phyloP scores from a whole-genome alignment of 768 basidiomycete genomes.

The Sutorius australiensis region DNA sequence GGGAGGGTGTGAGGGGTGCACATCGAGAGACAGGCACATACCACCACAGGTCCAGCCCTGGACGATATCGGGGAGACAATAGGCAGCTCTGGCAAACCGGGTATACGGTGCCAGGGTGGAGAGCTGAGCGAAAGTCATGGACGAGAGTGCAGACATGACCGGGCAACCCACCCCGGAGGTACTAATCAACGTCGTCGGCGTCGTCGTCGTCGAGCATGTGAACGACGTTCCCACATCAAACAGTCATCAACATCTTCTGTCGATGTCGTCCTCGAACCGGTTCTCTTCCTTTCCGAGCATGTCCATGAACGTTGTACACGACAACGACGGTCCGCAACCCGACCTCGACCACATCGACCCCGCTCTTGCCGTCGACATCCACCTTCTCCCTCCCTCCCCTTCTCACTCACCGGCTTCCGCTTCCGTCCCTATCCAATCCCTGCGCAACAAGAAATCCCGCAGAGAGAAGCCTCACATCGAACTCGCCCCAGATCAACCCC shows the following conservation, averaged over 20 bases:
- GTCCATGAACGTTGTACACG: slow-evolving; percentile 10
- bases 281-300: slow-evolving; percentile 16
- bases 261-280: background rate
- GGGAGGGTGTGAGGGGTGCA: background rate
- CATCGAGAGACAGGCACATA: slow-evolving; percentile 7
- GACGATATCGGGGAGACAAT: slow-evolving; percentile 40
- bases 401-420: background rate
- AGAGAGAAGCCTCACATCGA: slow-evolving; percentile 59
- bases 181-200: background rate
- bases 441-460: slow-evolving; percentile 36
- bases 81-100: slow-evolving; percentile 53
- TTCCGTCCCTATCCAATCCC: background rate
- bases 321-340: background rate
- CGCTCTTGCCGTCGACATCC: background rate
- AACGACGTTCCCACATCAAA: slow-evolving; percentile 12
- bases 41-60: slow-evolving; percentile 45
- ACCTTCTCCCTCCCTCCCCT: background rate
- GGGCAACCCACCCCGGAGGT: background rate
- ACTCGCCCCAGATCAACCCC: slow-evolving; percentile 71
- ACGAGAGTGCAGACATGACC: background rate
- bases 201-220: background rate
- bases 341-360: background rate
- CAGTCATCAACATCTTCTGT: slow-evolving; percentile 12
- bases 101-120: slow-evolving; percentile 43
- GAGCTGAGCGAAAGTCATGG: slow-evolving; percentile 31